Base-by-base conservation (phyloP, 2,329 filamentous ascomycete genomes). In the Arachnopeziza araneosa region DNA sequence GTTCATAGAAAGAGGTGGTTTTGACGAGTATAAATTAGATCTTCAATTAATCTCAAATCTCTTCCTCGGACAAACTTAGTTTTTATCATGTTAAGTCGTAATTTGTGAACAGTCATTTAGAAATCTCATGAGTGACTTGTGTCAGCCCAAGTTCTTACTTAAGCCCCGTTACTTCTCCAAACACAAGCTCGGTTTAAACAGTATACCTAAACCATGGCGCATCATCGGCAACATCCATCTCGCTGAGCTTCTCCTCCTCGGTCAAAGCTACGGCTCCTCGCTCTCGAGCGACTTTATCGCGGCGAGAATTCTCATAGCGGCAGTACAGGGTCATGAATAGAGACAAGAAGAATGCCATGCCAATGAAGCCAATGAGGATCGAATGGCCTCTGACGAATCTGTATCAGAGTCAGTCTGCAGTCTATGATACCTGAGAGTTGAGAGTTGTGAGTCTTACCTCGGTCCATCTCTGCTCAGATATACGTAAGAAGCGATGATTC, bases 271-370 rank as follows among this genome's bases (percentile, higher is more conserved):
- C 77, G 12, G 74, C 72, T 68, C 78, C 74, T 57, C 76, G 67
- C 52, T 71, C 70, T 24, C n/a, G 32, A 50, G 67, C 60, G 12
- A 62, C 52, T 61, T 64, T 64, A 66, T 85, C 81, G 17, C 84
- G 76, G 54, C 82, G 76, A 3, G 74, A 72, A 63, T 86, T 86
- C 75, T 86, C 83, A 51, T 75, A 71, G 50, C 80, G 76, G 26
- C 83, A 78, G 72, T 84, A 86, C 24, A 78, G 70, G 21, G 80
- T 82, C 83, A 87, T 86, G 67, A 80, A 74, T 52, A 78, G 69
- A 52, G 77, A 80, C 19, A 86, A 74, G 54, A 77, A 59, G 61
- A 79, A 75, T 22, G 78, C 77, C 77, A 84, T 80, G 65, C 71
- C 72, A 8, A 65, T 68, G 24, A 75, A 63, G 0, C 72, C 78